phyloP scores from a whole-genome alignment of 306 rosid genomes.

The Vachellia collinsii region DNA sequence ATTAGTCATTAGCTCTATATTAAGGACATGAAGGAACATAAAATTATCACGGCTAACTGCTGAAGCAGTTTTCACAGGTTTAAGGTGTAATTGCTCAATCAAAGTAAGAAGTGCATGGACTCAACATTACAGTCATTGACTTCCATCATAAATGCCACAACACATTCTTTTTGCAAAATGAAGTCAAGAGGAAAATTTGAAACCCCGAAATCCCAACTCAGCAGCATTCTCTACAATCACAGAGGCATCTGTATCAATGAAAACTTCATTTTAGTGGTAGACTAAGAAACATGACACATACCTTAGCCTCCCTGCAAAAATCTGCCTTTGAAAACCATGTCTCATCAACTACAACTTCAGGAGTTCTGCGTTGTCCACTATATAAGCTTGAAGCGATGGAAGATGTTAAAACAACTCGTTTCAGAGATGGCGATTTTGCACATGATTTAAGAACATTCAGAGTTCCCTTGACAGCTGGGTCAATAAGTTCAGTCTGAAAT shows the following conservation, averaged over 20 bases:
- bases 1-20: no score
- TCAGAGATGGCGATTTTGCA: background rate
- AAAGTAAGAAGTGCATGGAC: no score
- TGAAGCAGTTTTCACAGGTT: slow-evolving; percentile 17
- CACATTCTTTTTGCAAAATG: background rate
- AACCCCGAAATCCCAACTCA: background rate
- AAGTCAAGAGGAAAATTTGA: background rate
- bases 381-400: background rate
- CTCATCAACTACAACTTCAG: background rate
- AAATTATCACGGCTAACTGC: background rate
- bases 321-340: slow-evolving; percentile 2
- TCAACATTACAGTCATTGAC: background rate
- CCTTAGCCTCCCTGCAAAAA: background rate
- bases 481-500: background rate
- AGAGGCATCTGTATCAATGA: background rate
- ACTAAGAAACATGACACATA: background rate
- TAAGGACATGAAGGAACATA: background rate
- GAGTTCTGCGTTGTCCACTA: background rate
- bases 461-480: background rate
- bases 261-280: background rate
- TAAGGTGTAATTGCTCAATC: background rate
- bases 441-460: background rate
- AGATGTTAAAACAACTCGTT: background rate
- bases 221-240: background rate
- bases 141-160: background rate